A percentile compares a stretch with the other conserved stretches of the same genome.
Conservation (phyloP, 306 rosid genomes). For the Prosopis cineraria region DNA sequence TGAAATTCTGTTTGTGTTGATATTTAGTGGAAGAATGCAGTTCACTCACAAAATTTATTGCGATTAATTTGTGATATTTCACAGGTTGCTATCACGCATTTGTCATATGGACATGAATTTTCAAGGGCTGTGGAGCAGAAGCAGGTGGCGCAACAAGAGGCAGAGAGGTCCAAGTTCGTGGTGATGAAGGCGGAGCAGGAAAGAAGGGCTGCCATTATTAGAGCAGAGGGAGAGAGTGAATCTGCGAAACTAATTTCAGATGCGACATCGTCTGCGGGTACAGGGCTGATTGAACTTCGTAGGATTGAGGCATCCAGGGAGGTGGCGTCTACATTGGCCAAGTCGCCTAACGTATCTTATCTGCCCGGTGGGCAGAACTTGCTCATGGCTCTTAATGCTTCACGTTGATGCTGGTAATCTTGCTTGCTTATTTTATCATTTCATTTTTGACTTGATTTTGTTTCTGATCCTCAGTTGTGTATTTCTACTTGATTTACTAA, state of each 20-base stretch:
- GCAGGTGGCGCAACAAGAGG: conserved; percentile 98
- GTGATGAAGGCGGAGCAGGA: conserved; percentile 97
- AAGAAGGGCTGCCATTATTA: conserved; percentile 77
- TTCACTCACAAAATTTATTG: neutral
- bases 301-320: conserved; percentile 92
- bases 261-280: conserved; percentile 67
- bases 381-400: conserved; percentile 67
- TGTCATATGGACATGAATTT: conserved; percentile 72
- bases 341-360: conserved; percentile 82
- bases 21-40: neutral
- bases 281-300: conserved; percentile 77
- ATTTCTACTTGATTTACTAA: neutral
- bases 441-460: neutral
- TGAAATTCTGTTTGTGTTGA: neutral
- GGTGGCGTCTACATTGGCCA: conserved; percentile 70
- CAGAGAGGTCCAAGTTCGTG: conserved; percentile 83
- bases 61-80: neutral
- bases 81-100: conserved; percentile 70
- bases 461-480: neutral
- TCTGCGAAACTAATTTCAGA: conserved; percentile 87
- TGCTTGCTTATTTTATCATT: neutral
- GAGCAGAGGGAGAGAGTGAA: conserved; percentile 93
- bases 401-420: conserved; percentile 58
- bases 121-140: conserved; percentile 89
- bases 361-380: conserved; percentile 61